phyloP scores from a whole-genome alignment of 768 basidiomycete genomes.

The Lyophyllum decastes region DNA sequence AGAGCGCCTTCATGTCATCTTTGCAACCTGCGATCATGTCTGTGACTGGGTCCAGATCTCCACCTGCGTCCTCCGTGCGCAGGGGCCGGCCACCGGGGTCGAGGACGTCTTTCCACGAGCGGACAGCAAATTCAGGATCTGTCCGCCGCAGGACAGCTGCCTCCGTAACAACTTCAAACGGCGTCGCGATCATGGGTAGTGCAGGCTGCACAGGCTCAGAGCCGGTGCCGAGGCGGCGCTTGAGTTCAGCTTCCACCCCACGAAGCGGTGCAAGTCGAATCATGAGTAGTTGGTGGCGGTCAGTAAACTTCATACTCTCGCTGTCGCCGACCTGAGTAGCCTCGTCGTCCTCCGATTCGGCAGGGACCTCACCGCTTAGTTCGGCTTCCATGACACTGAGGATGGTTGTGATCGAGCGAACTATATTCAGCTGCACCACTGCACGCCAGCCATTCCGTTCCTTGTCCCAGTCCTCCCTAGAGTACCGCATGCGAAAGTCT shows the following conservation, averaged over 20 bases:
- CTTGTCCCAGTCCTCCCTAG: conserved; percentile 58
- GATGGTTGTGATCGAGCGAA: conserved; percentile 68
- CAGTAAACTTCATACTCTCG: conserved; percentile 42
- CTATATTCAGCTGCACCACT: conserved; percentile 79
- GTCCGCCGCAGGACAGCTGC: conserved; percentile 25
- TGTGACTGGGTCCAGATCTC: conserved; percentile 42
- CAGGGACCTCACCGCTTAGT: conserved; percentile 38
- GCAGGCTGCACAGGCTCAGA: conserved; percentile 36
- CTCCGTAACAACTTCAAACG: conserved; percentile 39
- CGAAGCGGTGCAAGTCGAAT: conserved; percentile 65
- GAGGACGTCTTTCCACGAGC: conserved; percentile 52
- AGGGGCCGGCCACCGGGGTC: conserved; percentile 22
- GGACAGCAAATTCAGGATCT: conserved; percentile 50
- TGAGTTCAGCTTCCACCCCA: conserved; percentile 63
- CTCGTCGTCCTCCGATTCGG: conserved; percentile 37
- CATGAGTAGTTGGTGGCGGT: conserved; percentile 53
- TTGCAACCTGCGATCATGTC: conserved; percentile 59
- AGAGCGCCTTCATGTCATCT: conserved; percentile 64
- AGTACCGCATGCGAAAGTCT: conserved; percentile 79
- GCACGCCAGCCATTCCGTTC: conserved; percentile 77
- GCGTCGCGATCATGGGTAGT: conserved; percentile 44
- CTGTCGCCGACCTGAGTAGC: conserved; percentile 17
- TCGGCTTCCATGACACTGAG: conserved; percentile 62
- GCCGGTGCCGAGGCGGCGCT: conserved; percentile 55
- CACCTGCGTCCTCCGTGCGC: conserved; percentile 2